phyloP scores from a whole-genome alignment of 257 asterid genomes.

The Paraleonurus japonicus region DNA sequence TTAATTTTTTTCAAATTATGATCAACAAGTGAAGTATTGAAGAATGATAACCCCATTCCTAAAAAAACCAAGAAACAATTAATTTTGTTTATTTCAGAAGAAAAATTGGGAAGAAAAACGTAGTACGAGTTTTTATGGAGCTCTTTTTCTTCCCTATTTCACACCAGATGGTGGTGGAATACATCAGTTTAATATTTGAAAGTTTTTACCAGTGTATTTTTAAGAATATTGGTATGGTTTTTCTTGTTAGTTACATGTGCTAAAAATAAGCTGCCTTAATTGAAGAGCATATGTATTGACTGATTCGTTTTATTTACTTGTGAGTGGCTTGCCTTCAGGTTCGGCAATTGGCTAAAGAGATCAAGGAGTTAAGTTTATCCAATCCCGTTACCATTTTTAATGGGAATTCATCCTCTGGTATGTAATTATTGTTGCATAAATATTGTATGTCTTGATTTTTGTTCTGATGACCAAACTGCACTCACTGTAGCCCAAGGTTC shows the following conservation, averaged over 20 bases:
- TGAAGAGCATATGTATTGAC: slow-evolving; percentile 16
- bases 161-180: background rate
- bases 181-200: background rate
- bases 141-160: slow-evolving; percentile 1
- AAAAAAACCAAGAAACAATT: background rate
- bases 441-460: background rate
- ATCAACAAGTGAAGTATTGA: background rate
- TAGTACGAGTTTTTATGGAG: background rate
- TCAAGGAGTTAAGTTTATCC: slow-evolving; percentile 71
- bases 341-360: slow-evolving; percentile 74
- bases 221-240: background rate
- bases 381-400: slow-evolving; percentile 65
- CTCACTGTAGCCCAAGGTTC: background rate
- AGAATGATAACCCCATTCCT: background rate
- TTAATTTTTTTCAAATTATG: background rate
- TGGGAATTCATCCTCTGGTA: slow-evolving; percentile 74
- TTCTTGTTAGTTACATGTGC: slow-evolving; percentile 1
- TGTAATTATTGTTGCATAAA: slow-evolving; percentile 16
- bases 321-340: slow-evolving; percentile 48
- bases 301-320: slow-evolving; percentile 25
- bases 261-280: background rate
- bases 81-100: background rate
- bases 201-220: background rate
- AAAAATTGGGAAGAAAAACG: background rate
- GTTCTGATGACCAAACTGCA: slow-evolving; percentile 11